Base-by-base conservation (phyloP, 768 basidiomycete genomes). In the Pholiota molesta region DNA sequence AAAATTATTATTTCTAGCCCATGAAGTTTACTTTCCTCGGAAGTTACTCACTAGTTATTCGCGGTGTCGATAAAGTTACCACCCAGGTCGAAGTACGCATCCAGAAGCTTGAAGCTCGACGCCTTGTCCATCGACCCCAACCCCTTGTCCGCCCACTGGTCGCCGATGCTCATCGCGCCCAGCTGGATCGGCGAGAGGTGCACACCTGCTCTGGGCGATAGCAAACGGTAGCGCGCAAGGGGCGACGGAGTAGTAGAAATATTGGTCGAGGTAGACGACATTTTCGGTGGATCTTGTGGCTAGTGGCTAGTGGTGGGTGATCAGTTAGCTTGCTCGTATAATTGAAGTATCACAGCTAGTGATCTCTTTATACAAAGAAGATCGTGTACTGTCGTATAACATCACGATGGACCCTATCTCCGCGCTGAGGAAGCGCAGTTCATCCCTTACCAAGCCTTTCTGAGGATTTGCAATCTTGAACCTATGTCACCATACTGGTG, bases 11-110 rank as follows among this genome's bases (percentile, higher is more conserved):
- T 49, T 37, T 1, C 42, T 10, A 7, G 31, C 5, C 23, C 4
- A 13, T 21, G 1, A 49, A 21, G 51, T n/a, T 16, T 2, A 11
- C 35, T 1, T 0, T 37, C 35, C 11, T 37, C 16, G 19, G 8
- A 1, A 14, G 28, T 17, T 40, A 62, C 72, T 67, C 51, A 77
- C 78, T 82, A 83, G 65, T 66, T 70, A 61, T 79, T 82, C 3
- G 83, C 79, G 0, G 81, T 82, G 44, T 81, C 81, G 62, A 83
- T 80, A 52, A 81, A 79, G 65, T 83, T 82, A 0, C 83, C 82
- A 2, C 82, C 81, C 0, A 72, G 69, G 17, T 81, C 75, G 54
- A 68, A 76, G 60, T 68, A 82, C 0, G 77, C 74, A 56, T 84
- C 82, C 0, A 84, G 70, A 17, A 84, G 72, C 68, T 79, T 75